These are phyloP conservation scores for Beta lomatogona DNA, from an alignment of 179 eudicot genomes.

Conservation along the genomic window DNA sequence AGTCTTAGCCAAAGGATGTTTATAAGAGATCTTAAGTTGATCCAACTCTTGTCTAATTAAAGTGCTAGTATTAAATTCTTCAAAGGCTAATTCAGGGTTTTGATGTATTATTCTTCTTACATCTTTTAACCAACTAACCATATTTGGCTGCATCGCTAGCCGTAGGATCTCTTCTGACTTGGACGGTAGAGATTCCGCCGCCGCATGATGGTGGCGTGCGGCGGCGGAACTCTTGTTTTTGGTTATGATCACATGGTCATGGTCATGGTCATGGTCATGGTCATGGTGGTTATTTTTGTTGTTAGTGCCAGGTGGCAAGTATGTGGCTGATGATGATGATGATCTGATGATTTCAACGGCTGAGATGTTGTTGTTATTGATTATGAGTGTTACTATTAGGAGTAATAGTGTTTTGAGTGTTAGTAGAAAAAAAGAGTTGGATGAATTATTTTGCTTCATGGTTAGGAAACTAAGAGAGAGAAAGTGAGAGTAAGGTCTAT, in stretches of 20 bases:
- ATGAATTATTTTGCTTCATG: conserved; percentile 16
- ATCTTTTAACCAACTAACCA: conserved; percentile 45
- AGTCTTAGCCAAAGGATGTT: conserved; percentile 55
- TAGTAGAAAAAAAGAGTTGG: background rate
- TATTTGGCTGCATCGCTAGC: conserved; percentile 36
- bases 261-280: background rate
- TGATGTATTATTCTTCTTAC: conserved; percentile 65
- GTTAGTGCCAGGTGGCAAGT: background rate
- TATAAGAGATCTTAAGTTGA: conserved; percentile 42
- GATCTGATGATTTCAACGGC: conserved; percentile 23
- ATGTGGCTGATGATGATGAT: conserved; percentile 17
- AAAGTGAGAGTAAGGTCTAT: background rate
- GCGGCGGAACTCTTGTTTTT: background rate
- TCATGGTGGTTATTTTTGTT: background rate
- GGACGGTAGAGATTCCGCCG: background rate
- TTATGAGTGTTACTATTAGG: background rate
- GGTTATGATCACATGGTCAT: background rate
- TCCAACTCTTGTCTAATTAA: conserved; percentile 55
- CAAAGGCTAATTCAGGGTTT: conserved; percentile 72
- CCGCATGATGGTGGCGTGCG: background rate
- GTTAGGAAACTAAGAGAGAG: background rate
- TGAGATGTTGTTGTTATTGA: background rate
- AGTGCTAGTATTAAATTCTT: conserved; percentile 57
- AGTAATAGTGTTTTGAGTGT: background rate
- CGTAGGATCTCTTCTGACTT: conserved; percentile 35